Base-by-base conservation (phyloP, 2,329 filamentous ascomycete species). In the Claviceps monticola region DNA sequence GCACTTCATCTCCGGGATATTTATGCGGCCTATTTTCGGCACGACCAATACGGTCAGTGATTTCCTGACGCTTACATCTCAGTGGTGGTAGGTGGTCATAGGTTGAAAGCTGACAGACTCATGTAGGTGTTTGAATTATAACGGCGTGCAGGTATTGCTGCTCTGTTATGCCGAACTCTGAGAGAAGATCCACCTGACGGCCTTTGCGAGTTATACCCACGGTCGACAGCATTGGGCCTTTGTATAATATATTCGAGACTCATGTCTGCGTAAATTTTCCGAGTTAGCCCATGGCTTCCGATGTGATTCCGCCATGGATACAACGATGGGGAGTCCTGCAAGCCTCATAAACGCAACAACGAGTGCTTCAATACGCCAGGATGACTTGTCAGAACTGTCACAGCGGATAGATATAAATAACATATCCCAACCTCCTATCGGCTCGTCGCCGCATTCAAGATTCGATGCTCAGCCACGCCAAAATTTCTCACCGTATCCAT, bases 401-500 rank as follows among this genome's bases (percentile, higher is more conserved):
- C 42, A 8, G 39, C 52, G 53, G 54, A 56, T 55, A 55, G 50
- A 53, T 48, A 50, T 56, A 46, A 46, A 46, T 29, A n/a, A 16
- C 21, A 37, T 16, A 26, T 50, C 41, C 45, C 49, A 38, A 13
- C 47, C 49, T 46, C 23, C 36, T 19, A 43, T 16, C 34, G 44
- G 36, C 42, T 48, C 21, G 36, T 39, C 51, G 17, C 37, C 38
- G 14, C 36, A 9, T 44, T 13, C 44, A 44, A 26, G 11, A 8
- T 37, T 19, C 46, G 36, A 45, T 36, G 9, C 37, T 16, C 29
- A 60, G 21, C 58, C 61, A 6, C 63, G 62, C 46, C 66, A 71
- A 39, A 66, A 68, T 37, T 67, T 65, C 3, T 63, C 67, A 4
- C 71, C 71, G 54, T 4, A 13, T 29, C 17, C 44, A 11, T 14